Percentiles rank a stretch among this genome's conserved stretches.
Evolutionary conservation across 495 filamentous ascomycete genomes (phyloP).

Genomic region (Sordaria brevicollis): DNA sequence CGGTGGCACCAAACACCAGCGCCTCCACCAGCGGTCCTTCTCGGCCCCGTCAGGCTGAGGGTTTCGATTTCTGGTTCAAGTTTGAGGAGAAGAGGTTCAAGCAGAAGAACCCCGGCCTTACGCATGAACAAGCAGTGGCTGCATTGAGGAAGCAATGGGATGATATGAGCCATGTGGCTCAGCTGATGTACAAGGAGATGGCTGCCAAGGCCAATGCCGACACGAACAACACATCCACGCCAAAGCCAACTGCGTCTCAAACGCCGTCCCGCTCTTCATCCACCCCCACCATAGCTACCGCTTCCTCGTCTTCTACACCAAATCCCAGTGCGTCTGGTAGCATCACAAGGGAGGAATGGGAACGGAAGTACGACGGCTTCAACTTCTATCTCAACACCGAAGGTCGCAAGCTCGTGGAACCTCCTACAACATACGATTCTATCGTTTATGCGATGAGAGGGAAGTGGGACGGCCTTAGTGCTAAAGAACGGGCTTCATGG

Average conservation of each 20-base stretch:
- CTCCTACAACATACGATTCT: too few species aligned
- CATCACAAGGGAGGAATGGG: not conserved
- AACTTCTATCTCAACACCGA: not conserved
- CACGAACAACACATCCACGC: not conserved
- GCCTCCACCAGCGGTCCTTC: not conserved
- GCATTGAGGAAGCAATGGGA: not conserved
- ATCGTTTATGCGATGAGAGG: too few species aligned
- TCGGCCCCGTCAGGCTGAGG: not conserved
- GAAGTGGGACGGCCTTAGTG: too few species aligned
- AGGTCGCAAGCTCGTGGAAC: too few species aligned
- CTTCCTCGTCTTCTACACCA: not conserved
- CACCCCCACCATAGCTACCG: not conserved
- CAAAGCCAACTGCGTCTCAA: not conserved
- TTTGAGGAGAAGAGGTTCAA: not conserved
- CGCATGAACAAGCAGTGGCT: not conserved
- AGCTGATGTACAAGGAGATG: not conserved
- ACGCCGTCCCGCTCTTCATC: not conserved
- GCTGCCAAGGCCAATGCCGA: not conserved
- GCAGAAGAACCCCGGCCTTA: not conserved
- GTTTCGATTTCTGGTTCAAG: not conserved
- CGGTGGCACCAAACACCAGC: not conserved
- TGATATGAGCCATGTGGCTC: not conserved
- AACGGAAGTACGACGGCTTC: not conserved
- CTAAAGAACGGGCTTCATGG: too few species aligned
- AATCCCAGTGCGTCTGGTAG: not conserved